A percentile compares a stretch with the other conserved stretches of the same genome.
These are phyloP conservation scores for Hericium coralloides DNA, from an alignment of 768 basidiomycete genomes.

Conservation along the genomic window DNA sequence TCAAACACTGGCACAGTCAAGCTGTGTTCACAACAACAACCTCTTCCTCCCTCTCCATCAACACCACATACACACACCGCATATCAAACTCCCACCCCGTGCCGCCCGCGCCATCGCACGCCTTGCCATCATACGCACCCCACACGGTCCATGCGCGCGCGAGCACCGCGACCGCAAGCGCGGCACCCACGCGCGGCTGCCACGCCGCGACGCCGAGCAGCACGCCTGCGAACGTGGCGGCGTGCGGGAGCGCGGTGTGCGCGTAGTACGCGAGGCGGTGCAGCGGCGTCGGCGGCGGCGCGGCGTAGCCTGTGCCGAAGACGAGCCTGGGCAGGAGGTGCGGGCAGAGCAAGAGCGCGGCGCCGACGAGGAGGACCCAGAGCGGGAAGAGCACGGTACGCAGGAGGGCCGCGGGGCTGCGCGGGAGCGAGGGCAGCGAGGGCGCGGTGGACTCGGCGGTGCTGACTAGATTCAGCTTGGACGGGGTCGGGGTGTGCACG, in stretches of 20 bases:
- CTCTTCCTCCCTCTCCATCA: background rate
- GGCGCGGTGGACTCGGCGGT: background rate
- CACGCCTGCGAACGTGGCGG: conserved; percentile 6
- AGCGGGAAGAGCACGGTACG: conserved; percentile 10
- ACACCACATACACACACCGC: background rate
- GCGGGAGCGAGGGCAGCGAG: background rate
- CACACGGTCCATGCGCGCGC: conserved; percentile 2
- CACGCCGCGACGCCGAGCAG: background rate
- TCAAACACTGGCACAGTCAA: no score
- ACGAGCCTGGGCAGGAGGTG: conserved; percentile 3
- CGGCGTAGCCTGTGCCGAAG: conserved; percentile 1
- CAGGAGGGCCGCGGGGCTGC: background rate
- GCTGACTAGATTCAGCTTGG: background rate
- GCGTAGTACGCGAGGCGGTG: conserved; percentile 14
- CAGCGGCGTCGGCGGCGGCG: conserved; percentile 1
- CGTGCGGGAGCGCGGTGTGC: conserved; percentile 8
- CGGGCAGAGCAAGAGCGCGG: conserved; percentile 4
- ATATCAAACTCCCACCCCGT: background rate
- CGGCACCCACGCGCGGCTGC: background rate
- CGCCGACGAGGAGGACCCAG: conserved; percentile 11
- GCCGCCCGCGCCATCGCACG: background rate
- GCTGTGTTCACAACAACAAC: background rate
- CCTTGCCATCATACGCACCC: background rate
- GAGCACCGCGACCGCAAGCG: background rate
- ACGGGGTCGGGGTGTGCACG: background rate